Conservation (phyloP, 2,329 filamentous ascomycete genomes). For the Xylaria sp. region DNA sequence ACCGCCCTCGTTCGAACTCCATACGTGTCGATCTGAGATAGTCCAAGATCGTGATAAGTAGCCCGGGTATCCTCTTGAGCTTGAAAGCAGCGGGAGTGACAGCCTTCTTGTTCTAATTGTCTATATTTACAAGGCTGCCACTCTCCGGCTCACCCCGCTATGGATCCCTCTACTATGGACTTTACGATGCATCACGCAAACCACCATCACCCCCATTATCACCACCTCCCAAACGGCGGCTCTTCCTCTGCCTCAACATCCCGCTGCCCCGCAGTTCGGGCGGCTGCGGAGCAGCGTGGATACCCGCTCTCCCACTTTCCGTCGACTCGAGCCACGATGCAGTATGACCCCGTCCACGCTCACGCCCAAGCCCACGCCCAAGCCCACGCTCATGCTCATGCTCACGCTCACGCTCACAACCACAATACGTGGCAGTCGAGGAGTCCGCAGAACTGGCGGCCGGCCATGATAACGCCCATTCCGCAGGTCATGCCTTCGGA, state of each 20-base stretch:
- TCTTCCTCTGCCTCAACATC: conserved; percentile 41
- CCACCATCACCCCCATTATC: conserved; percentile 39
- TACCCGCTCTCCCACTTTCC: conserved; percentile 39
- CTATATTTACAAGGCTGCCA: conserved; percentile 25
- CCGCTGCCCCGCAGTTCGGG: conserved; percentile 48
- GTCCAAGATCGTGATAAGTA: not conserved
- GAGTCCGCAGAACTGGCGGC: conserved; percentile 32
- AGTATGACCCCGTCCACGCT: conserved; percentile 45
- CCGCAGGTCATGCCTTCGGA: conserved; percentile 10
- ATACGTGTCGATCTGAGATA: conserved; percentile 29
- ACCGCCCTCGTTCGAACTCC: conserved; percentile 29
- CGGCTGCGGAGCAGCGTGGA: conserved; percentile 43
- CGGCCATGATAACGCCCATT: conserved; percentile 25
- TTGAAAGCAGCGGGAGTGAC: conserved; percentile 30
- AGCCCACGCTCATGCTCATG: conserved; percentile 27
- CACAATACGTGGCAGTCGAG: conserved; percentile 32
- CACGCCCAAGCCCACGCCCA: conserved; percentile 31
- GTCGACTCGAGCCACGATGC: conserved; percentile 34
- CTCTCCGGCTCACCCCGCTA: conserved; percentile 25
- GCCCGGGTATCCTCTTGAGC: conserved; percentile 1
- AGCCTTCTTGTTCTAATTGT: not conserved
- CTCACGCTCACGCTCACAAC: conserved; percentile 21
- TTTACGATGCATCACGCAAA: conserved; percentile 44
- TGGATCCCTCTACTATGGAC: conserved; percentile 48
- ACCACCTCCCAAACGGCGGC: conserved; percentile 24